Percentiles rank a stretch among this genome's conserved stretches.
Evolutionary conservation across 495 filamentous ascomycete genomes (phyloP).

Genomic region (Xanthoparmelia taractica): DNA sequence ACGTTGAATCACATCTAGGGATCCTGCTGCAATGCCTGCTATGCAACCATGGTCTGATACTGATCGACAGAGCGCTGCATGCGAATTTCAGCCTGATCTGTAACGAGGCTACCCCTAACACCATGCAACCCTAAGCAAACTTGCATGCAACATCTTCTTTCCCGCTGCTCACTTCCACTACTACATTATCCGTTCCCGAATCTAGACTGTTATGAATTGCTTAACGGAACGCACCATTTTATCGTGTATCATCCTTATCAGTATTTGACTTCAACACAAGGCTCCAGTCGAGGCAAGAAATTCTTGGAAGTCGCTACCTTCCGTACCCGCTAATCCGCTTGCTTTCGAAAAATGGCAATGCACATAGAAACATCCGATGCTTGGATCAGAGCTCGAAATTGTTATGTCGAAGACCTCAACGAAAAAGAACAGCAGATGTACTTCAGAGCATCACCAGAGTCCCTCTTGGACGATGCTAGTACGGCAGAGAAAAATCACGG

Average conservation of each 20-base stretch:
- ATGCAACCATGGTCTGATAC: background rate
- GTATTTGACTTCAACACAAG: background rate
- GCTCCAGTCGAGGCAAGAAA: background rate
- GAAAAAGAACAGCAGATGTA: slow-evolving; percentile 25
- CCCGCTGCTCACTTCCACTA: background rate
- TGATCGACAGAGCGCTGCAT: background rate
- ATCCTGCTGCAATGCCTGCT: background rate
- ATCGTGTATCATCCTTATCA: background rate
- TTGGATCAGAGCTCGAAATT: slow-evolving; percentile 28
- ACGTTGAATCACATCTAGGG: background rate
- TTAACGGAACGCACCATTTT: too few relatives aligned
- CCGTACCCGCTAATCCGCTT: too few relatives aligned
- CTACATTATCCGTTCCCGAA: background rate
- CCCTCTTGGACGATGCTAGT: slow-evolving; percentile 30
- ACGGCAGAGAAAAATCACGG: slow-evolving; percentile 27
- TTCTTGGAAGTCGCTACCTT: too few relatives aligned
- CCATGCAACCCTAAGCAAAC: too few relatives aligned
- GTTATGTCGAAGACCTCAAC: slow-evolving; percentile 30
- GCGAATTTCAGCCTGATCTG: background rate
- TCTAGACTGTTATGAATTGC: too few relatives aligned
- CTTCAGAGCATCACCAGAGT: slow-evolving; percentile 25
- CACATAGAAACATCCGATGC: slow-evolving; percentile 10
- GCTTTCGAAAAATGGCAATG: background rate
- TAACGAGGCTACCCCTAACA: background rate
- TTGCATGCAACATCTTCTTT: background rate